Percentiles rank a stretch among this genome's conserved stretches.
These are phyloP conservation scores for Clavariopsis aquatica DNA, from an alignment of 495 filamentous ascomycete genomes.

Conservation along the genomic window DNA sequence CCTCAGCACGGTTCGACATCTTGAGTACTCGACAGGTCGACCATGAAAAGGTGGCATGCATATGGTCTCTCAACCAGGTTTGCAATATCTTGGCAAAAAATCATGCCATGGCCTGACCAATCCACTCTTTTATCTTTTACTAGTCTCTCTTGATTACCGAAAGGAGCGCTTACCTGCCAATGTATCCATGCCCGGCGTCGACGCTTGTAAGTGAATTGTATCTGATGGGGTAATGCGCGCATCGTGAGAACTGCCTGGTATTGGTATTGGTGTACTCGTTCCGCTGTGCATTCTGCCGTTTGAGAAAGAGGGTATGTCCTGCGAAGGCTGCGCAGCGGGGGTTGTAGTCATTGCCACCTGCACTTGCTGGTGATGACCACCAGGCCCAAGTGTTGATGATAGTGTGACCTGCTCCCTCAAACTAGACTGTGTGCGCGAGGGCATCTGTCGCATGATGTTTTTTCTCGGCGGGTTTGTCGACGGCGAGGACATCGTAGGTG, in stretches of 20 bases:
- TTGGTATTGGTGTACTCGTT: conserved; percentile 39
- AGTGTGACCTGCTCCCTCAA: conserved; percentile 46
- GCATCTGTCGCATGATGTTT: conserved; percentile 35
- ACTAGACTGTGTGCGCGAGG: conserved; percentile 40
- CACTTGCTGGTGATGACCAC: conserved; percentile 23
- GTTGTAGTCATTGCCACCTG: conserved; percentile 36
- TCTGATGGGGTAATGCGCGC: conserved; percentile 33
- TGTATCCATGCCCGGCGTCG: conserved; percentile 65
- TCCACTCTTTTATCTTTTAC: neutral
- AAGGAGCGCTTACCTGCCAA: conserved; percentile 49
- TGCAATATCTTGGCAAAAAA: too few species aligned
- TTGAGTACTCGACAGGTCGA: neutral
- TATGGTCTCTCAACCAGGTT: too few species aligned
- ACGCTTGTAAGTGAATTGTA: conserved; percentile 47
- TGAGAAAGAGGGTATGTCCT: conserved; percentile 15
- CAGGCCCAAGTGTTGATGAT: conserved; percentile 38
- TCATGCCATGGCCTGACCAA: too few species aligned
- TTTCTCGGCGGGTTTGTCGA: conserved; percentile 24
- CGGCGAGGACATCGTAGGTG: conserved; percentile 38
- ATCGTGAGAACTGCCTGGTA: conserved; percentile 41
- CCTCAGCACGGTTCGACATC: neutral
- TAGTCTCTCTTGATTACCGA: neutral
- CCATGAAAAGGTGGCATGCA: neutral
- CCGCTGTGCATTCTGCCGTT: conserved; percentile 36
- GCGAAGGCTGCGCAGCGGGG: conserved; percentile 31